Conservation (phyloP, 2,329 filamentous ascomycete genomes). For the Alternaria dauci region DNA sequence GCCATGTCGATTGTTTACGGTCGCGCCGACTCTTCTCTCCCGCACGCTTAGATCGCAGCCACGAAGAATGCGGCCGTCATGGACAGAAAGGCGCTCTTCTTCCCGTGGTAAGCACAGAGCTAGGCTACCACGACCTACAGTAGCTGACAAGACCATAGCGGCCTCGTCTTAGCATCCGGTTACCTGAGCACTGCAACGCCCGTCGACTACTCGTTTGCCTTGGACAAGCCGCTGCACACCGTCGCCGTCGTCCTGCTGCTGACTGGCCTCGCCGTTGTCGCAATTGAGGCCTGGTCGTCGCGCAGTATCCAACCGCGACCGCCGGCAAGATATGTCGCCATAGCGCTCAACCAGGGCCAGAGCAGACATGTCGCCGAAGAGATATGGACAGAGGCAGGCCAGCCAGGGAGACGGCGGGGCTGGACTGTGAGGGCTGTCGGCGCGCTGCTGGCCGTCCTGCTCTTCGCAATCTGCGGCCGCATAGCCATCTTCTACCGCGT, state of each 20-base stretch:
- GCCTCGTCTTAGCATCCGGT: constrained; percentile 45
- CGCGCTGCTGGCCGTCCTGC: constrained; percentile 36
- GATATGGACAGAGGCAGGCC: constrained; percentile 36
- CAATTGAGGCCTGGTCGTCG: constrained; percentile 33
- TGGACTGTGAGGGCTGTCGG: constrained; percentile 35
- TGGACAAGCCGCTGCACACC: constrained; percentile 50
- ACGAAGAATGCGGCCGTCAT: constrained; percentile 45
- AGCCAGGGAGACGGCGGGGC: constrained; percentile 19
- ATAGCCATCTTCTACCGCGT: constrained; percentile 43
- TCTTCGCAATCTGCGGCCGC: constrained; percentile 44
- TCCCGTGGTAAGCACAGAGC: constrained; percentile 39
- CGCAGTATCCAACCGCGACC: constrained; percentile 28
- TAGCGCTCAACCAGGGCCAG: constrained; percentile 40
- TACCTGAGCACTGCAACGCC: constrained; percentile 44
- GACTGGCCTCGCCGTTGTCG: constrained; percentile 43
- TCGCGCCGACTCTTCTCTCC: constrained; percentile 31
- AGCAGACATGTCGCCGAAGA: constrained; percentile 35
- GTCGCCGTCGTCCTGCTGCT: constrained; percentile 42
- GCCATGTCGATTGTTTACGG: constrained; percentile 29
- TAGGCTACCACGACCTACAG: not conserved
- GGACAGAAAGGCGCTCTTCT: constrained; percentile 48
- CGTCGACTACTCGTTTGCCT: constrained; percentile 45
- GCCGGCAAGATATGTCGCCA: constrained; percentile 39
- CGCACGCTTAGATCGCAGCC: constrained; percentile 31
- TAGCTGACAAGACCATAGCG: constrained; percentile 39